Evolutionary conservation across 2,329 filamentous ascomycete species (phyloP).

Genomic region (Basipetospora chlamydospora): DNA sequence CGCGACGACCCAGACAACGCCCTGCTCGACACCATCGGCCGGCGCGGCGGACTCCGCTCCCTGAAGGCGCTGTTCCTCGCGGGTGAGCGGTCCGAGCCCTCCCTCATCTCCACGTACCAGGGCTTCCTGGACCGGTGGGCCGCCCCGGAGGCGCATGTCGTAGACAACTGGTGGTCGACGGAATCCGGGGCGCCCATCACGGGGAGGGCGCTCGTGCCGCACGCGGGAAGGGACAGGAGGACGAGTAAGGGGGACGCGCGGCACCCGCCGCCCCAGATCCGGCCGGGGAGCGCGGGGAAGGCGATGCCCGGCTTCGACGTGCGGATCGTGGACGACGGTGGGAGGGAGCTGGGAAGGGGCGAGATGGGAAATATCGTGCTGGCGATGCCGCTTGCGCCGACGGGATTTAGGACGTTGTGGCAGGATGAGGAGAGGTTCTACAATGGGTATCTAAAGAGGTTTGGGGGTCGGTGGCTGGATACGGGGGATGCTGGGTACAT

Average conservation of each 20-base stretch:
- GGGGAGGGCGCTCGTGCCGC: conserved; percentile 39
- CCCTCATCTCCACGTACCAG: conserved; percentile 71
- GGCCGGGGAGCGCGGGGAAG: conserved; percentile 78
- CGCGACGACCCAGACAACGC: conserved; percentile 68
- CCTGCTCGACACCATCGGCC: conserved; percentile 47
- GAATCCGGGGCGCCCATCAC: conserved; percentile 45
- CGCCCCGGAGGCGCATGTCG: conserved; percentile 40
- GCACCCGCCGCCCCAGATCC: conserved; percentile 34
- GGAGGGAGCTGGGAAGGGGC: conserved; percentile 53
- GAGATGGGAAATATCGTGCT: conserved; percentile 89
- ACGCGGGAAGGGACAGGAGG: conserved; percentile 39
- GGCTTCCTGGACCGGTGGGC: conserved; percentile 53
- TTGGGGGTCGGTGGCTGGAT: conserved; percentile 71
- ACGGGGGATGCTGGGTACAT: conserved; percentile 85
- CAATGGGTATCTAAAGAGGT: conserved; percentile 69
- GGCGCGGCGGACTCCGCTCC: conserved; percentile 53
- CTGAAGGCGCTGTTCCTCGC: conserved; percentile 71
- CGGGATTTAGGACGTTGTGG: conserved; percentile 76
- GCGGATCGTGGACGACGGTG: conserved; percentile 66
- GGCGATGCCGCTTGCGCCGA: conserved; percentile 67
- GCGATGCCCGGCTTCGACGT: conserved; percentile 88
- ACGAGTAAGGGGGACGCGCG: conserved; percentile 19
- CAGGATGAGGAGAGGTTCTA: conserved; percentile 76
- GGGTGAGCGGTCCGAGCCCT: conserved; percentile 78
- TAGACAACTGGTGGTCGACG: conserved; percentile 50